These are phyloP conservation scores for Botrytis deweyae DNA, from an alignment of 2,329 filamentous ascomycete genomes.

Conservation along the genomic window DNA sequence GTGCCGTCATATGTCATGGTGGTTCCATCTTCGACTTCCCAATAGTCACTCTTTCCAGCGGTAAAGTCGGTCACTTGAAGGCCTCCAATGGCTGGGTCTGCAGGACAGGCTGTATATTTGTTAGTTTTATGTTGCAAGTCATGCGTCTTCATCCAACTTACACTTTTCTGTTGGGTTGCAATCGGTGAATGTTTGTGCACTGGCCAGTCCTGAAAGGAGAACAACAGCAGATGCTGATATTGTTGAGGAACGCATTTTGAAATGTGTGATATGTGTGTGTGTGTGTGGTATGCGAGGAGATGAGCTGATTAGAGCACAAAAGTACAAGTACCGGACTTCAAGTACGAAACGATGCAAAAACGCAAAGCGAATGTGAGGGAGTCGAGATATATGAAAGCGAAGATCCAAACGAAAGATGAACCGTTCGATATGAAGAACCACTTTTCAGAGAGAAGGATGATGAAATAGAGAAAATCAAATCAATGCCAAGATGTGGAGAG, in stretches of 20 bases:
- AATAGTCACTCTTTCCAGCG: slow-evolving; percentile 48
- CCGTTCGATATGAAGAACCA: neutral
- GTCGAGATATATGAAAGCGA: neutral
- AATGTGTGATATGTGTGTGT: neutral
- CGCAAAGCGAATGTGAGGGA: slow-evolving; percentile 9
- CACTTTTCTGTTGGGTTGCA: slow-evolving; percentile 22
- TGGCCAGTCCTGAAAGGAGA: slow-evolving; percentile 22
- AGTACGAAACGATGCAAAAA: slow-evolving; percentile 4
- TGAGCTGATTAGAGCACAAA: neutral
- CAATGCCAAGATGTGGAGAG: slow-evolving; percentile 18
- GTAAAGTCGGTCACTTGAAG: slow-evolving; percentile 47
- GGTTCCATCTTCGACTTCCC: slow-evolving; percentile 53
- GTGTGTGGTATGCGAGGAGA: neutral
- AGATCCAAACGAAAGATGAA: slow-evolving; percentile 11
- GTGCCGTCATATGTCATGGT: slow-evolving; percentile 41
- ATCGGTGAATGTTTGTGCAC: slow-evolving; percentile 23
- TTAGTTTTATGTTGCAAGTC: slow-evolving; percentile 25
- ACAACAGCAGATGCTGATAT: slow-evolving; percentile 26
- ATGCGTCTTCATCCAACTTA: slow-evolving; percentile 5
- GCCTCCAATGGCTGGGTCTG: slow-evolving; percentile 45
- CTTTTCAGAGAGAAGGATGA: slow-evolving; percentile 2
- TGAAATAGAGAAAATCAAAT: slow-evolving; percentile 7
- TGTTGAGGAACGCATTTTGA: slow-evolving; percentile 32
- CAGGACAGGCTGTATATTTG: slow-evolving; percentile 40
- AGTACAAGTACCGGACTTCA: slow-evolving; percentile 10